Base-by-base conservation (phyloP, 1,284 basidiomycete genomes). In the Rhodotorula sp. region DNA sequence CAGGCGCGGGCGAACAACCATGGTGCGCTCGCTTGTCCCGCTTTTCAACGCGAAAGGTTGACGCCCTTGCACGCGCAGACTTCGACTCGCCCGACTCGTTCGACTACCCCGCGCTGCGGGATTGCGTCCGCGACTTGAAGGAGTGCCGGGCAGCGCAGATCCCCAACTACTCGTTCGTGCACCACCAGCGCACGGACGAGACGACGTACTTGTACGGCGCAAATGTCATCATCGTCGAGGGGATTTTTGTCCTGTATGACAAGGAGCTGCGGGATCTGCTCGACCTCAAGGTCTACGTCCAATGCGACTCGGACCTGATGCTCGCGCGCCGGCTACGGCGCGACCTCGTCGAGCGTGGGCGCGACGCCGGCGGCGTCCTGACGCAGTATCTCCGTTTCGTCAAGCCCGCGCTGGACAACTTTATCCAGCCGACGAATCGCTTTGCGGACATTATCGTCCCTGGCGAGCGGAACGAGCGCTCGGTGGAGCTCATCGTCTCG, bases 31-130 rank as follows among this genome's bases (percentile, higher is more conserved):
- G 39, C 39, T 39, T 15, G 39, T 15, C 15, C 39, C 15, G 9
- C 39, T 39, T 15, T 15, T 39, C 9, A 39, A 9, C 39, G 15
- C 9, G 39, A 15, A 44, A 17, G 44, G 44, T 19, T 44, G 19
- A 44, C 44, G 44, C 44, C 4, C 44, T n/a, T 4, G 44, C 44
- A 17, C 44, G 19, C 44, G 44, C 44, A 44, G 94, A 98, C 81
- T 91, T 98, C 81, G 96, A 98, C 80, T 92, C 94, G 78, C 96
- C 96, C 8, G 88, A 92, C 81, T 90, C 95, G 2, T 91, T 98
- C 67, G 96, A 98, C 81, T 91, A 92, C 86, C 87, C 89, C 4
- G 84, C 93, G 78, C 94, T 98, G 78, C 88, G 90, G 61, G 82
- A 96, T 89, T 96, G 93, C 80, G 82, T 97, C 58, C 82, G 86